Percentiles rank a stretch among this genome's conserved stretches.
These are phyloP conservation scores for Leptomonas pyrrhocoris DNA, from an alignment of 208 protist genomes.

Conservation along the genomic window DNA sequence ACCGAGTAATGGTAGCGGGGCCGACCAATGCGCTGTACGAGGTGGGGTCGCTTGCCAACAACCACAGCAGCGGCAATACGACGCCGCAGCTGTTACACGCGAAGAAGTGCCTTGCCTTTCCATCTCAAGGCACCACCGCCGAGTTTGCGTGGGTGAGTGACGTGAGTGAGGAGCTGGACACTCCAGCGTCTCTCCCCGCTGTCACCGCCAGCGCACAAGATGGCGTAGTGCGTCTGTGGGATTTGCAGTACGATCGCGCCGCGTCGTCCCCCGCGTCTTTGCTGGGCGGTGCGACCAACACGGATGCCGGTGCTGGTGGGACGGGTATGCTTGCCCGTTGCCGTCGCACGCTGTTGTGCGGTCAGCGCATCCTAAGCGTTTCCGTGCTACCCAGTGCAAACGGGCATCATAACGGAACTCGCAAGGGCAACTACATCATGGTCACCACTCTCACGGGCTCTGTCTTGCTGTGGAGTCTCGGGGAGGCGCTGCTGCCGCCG, in stretches of 20 bases:
- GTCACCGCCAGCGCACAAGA: constrained; percentile 77
- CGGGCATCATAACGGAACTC: neutral
- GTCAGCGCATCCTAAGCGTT: constrained; percentile 75
- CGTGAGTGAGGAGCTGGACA: neutral
- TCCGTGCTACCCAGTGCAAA: constrained; percentile 38
- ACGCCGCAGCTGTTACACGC: constrained; percentile 34
- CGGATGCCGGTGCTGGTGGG: neutral
- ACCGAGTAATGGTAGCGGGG: constrained; percentile 63
- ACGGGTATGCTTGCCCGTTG: constrained; percentile 42
- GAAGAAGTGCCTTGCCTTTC: constrained; percentile 66
- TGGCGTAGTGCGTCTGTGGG: constrained; percentile 78
- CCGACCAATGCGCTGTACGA: constrained; percentile 65
- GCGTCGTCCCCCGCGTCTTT: neutral
- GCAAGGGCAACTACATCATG: constrained; percentile 23
- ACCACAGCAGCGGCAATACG: neutral
- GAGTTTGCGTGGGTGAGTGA: constrained; percentile 70
- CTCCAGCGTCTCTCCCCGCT: constrained; percentile 31
- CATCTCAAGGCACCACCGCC: constrained; percentile 63
- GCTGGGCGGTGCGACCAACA: neutral
- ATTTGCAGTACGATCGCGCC: constrained; percentile 34
- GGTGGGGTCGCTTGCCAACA: constrained; percentile 14
- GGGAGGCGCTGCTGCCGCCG: constrained; percentile 36
- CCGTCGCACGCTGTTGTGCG: constrained; percentile 78
- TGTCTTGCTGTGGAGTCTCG: constrained; percentile 59
- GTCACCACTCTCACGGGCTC: constrained; percentile 34